phyloP scores from a whole-genome alignment of 495 filamentous ascomycete genomes.

The Halenospora varia region DNA sequence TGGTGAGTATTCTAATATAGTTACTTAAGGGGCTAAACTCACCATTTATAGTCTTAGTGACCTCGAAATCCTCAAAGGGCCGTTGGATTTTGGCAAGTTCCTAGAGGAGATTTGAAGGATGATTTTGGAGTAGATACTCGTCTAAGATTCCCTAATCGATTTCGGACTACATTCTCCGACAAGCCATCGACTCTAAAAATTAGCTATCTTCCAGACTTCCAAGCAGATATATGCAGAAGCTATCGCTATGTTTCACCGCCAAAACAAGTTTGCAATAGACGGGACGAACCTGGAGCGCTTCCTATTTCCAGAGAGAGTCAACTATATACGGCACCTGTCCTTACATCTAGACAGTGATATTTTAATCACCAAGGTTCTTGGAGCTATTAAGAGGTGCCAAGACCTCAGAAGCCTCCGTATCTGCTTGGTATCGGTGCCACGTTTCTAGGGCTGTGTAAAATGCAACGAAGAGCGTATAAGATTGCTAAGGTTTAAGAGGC shows the following conservation, averaged over 20 bases:
- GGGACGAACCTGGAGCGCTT: constrained; percentile 1
- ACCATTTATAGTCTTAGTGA: not conserved
- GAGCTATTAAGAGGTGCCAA: not conserved
- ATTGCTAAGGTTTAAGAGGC: not conserved
- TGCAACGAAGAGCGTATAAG: not conserved
- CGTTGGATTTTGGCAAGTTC: not conserved
- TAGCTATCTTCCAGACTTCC: not conserved
- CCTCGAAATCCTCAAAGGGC: not conserved
- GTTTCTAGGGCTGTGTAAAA: not conserved
- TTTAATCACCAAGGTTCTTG: constrained; percentile 1
- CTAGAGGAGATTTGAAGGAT: not conserved
- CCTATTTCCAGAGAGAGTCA: constrained; percentile 1
- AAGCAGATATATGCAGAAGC: constrained; percentile 2
- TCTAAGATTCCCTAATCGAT: not conserved
- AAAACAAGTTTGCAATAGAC: constrained; percentile 3
- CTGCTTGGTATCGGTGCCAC: constrained; percentile 37
- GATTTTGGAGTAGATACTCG: not conserved
- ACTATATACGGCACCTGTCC: not conserved
- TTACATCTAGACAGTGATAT: constrained; percentile 2
- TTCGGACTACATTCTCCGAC: not conserved
- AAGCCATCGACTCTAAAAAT: not conserved
- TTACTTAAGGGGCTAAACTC: not conserved
- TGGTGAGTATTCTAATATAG: not conserved
- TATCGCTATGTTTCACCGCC: not conserved
- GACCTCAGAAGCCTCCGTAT: constrained; percentile 1